Base-by-base conservation (phyloP, 495 filamentous ascomycete species). In the Neurospora sp. region DNA sequence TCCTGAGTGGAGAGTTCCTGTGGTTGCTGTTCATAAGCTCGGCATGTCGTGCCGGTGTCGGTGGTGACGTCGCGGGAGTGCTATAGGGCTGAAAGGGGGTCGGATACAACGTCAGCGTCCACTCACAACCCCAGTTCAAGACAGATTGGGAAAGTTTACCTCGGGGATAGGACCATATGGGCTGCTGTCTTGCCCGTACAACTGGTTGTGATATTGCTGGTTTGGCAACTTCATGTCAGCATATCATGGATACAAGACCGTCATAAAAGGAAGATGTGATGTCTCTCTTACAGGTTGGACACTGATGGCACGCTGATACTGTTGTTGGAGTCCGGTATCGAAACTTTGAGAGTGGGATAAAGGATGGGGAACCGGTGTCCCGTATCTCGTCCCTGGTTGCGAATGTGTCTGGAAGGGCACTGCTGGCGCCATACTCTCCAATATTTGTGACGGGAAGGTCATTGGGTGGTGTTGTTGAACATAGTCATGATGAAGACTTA, bases 1-100 rank as follows among this genome's bases (percentile, higher is more conserved):
- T 73, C 71, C 76, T 81, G 11, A 74, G 59, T 27, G 39, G 69
- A 7, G 59, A 14, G 39, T 73, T 62, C 42, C 72, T 69, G 40
- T 72, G 74, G 48, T 70, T 69, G 20, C 48, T 70, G 71, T 69
- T 79, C 66, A 82, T 79, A 2, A 76, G 71, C 40, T 85, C 84
- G 18, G 77, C 77, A 18, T 62, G 75, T 12, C 80, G 81, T 37
- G 81, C 76, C 6, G 85, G 85, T 39, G 82, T 86, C 18, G 83
- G 85, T 5, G 85, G 85, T 69, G 84, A 88, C 70, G 80, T 87
- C 72, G 82, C 84, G 8, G 84, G 88, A 73, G 84, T 87, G 77
- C 79, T 85, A 79, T 87, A 87, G 69, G 82, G 80, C 73, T 83
- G 79, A 14, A 76, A 71, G 14, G 75, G 12, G 54, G 9, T 18